phyloP scores from a whole-genome alignment of 2,329 filamentous ascomycete species.

The Penicillium hordei region DNA sequence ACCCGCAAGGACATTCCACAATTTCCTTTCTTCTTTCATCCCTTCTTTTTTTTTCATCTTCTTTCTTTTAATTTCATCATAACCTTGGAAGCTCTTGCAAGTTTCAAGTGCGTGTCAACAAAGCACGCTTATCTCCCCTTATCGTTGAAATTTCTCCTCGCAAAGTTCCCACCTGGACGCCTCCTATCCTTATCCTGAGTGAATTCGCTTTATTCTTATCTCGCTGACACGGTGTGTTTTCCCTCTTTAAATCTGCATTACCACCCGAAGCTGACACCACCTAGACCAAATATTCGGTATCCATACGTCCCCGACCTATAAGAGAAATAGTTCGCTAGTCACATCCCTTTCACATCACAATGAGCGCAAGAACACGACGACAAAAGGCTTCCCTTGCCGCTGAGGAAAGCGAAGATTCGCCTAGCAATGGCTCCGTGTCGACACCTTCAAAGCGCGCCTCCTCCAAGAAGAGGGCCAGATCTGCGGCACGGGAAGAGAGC shows the following conservation, averaged over 20 bases:
- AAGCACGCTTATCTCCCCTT: conserved; percentile 1
- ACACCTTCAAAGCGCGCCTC: conserved; percentile 32
- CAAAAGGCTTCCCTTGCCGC: conserved; percentile 39
- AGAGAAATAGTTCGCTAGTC: background rate
- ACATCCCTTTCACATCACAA: conserved; percentile 20
- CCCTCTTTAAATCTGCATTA: background rate
- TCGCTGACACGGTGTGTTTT: background rate
- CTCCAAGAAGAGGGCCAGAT: conserved; percentile 30
- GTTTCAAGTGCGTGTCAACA: background rate
- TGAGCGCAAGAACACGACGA: conserved; percentile 42
- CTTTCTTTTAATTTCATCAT: background rate
- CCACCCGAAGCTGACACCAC: background rate
- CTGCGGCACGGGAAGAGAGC: conserved; percentile 33
- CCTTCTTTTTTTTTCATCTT: background rate
- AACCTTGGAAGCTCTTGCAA: background rate
- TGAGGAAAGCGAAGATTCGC: conserved; percentile 34
- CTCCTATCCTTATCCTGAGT: conserved; percentile 8
- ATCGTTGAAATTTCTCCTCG: conserved; percentile 1
- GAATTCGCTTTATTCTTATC: conserved; percentile 4
- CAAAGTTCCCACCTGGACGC: background rate
- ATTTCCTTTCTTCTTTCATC: background rate
- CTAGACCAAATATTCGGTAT: background rate
- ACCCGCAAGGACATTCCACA: conserved; percentile 15
- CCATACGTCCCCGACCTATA: conserved; percentile 1
- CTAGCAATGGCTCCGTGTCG: conserved; percentile 31